Evolutionary conservation across 345 rosid genomes (phyloP), one percentile per base, ranked within the genome.

Genomic region (Noccaea bulbosa): DNA sequence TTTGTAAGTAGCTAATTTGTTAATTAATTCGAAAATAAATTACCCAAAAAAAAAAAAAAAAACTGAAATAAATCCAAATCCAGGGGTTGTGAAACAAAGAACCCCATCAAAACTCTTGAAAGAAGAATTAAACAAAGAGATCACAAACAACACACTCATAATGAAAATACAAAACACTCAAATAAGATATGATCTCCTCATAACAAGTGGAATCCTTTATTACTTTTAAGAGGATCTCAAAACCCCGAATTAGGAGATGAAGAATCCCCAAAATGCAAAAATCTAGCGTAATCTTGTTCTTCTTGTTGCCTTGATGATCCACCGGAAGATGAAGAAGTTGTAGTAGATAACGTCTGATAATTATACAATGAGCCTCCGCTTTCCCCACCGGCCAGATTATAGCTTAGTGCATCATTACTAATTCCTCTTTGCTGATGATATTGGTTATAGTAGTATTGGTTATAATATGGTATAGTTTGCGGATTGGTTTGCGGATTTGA

Each of bases 261-360:
- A 54, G 65, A 70, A 70, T 58, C 62, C 24, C 79, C 79, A 76
- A 70, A 76, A 57, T 64, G 79, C 55, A 65, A 70, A 76, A 7
- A 64, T 22, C 43, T 70, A 1, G 79, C 1, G 38, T 55, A 76
- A 16, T 76, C 79, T 41, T 55, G 75, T 22, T 69, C 75, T 63
- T 65, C 75, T 57, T 22, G 75, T 57, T 41, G 71, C 47, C 71
- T 70, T 1, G 75, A 75, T 62, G 79, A 69, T 69, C 74, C 79
- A 69, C 70, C 75, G 32, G 79, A 76, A 49, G 71, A 64, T 49
- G 79, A 63, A 64, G 75, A 64, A 41, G 8, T 38, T 54, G 74
- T 70, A 69, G 6, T 61, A 46, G 74, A 54, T 47, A 55, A 33
- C 9, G 65, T 62, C 75, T 47, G 70, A 54, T 54, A n/a, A 48